Evolutionary conservation across 2,329 filamentous ascomycete species (phyloP), one percentile per base, ranked within the genome.

Genomic region (Dothideomycetes sp.): DNA sequence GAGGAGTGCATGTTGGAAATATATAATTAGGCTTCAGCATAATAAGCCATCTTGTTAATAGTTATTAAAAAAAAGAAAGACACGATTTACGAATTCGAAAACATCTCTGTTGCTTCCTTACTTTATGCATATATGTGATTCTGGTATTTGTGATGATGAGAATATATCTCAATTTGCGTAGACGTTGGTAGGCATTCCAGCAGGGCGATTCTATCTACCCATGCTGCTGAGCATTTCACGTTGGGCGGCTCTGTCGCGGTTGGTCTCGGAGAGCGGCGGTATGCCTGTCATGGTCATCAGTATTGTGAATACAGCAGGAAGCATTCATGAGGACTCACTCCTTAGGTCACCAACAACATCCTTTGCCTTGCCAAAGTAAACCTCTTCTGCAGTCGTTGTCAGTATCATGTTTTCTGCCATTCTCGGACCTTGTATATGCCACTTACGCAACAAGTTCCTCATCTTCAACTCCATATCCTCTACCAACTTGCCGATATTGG

Each of bases 391-490:
- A 28, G n/a, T 13, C 11, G 16, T 13, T 19, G 19, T 47, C 51
- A 55, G 47, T 47, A 32, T 10, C 20, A 30, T 41, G n/a, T 9
- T 12, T 11, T n/a, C 11, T 11, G n/a, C n/a, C 1, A n/a, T 29
- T 13, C 17, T 13, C 35, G 10, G 17, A 9, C 17, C 13, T 5
- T 24, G 22, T 24, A 20, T 15, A 28, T 12, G 23, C 15, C 27
- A 59, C 66, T 48, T 62, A 72, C 69, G 89, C 61, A 98, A 69
- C 63, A 96, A 64, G 64, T 98, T 98, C 50, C 91, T 78, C 91
- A 98, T 96, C 74, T 95, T 94, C 61, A 95, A 78, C 69, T 98
- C 91, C 91, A 98, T 96, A 63, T 98, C 91, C 71, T 98, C 91
- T 38, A 98, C 88, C 58, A 98, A 73, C 49, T 81, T 75, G 41